A percentile compares a stretch with the other conserved stretches of the same genome.
phyloP scores from a whole-genome alignment of 108 stramenopile genomes.

The Conticribra guillardii region DNA sequence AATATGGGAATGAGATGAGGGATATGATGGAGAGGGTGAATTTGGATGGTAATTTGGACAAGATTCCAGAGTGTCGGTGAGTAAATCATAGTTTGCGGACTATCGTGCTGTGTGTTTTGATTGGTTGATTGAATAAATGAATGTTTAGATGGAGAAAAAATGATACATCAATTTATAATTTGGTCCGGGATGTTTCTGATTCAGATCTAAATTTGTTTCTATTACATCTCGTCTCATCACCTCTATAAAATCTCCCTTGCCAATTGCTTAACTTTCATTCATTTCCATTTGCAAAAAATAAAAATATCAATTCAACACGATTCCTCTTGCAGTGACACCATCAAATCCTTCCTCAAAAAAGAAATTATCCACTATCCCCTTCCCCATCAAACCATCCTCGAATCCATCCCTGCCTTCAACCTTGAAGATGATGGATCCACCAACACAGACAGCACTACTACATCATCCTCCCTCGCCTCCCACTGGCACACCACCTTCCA shows the following conservation, averaged over 20 bases:
- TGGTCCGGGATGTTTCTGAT: no score
- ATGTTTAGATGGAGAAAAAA: background rate
- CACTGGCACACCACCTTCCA: constrained; percentile 86
- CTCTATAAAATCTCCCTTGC: no score
- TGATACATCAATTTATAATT: no score
- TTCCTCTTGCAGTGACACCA: constrained; percentile 54
- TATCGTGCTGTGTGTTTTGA: no score
- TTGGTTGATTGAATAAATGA: no score
- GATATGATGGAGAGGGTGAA: constrained; percentile 92
- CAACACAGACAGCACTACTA: background rate
- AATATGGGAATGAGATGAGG: constrained; percentile 85
- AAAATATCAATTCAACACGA: no score
- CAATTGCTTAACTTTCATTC: background rate
- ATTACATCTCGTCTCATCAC: no score
- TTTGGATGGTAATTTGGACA: constrained; percentile 75
- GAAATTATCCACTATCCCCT: constrained; percentile 95
- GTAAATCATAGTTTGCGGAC: background rate
- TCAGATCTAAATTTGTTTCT: no score
- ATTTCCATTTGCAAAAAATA: background rate
- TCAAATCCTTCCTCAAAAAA: constrained; percentile 71
- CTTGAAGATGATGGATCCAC: constrained; percentile 56
- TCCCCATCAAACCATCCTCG: constrained; percentile 75
- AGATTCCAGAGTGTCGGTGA: constrained; percentile 56
- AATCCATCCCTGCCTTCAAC: constrained; percentile 61
- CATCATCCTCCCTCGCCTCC: constrained; percentile 5